Evolutionary conservation across 2,329 filamentous ascomycete species (phyloP).

Genomic region (Penicillium expansum): DNA sequence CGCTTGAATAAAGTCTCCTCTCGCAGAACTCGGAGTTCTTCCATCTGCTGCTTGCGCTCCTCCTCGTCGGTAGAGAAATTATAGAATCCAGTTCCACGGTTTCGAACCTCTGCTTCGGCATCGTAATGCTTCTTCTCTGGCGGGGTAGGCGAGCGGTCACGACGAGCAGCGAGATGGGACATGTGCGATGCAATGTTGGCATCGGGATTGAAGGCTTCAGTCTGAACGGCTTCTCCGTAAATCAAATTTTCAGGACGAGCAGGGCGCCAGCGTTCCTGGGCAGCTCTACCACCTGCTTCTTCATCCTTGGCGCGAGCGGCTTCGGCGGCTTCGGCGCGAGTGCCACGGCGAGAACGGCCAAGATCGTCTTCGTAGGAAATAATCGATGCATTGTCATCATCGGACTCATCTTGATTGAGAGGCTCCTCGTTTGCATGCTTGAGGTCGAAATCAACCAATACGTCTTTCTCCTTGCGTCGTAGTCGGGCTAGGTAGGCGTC

Average conservation of each 20-base stretch:
- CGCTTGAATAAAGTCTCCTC: slow-evolving; percentile 65
- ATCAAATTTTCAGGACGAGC: slow-evolving; percentile 69
- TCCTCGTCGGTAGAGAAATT: slow-evolving; percentile 77
- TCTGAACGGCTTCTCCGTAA: slow-evolving; percentile 80
- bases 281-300: slow-evolving; percentile 16
- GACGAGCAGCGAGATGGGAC: slow-evolving; percentile 71
- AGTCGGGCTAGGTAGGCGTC: slow-evolving; percentile 54
- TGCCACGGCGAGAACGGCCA: slow-evolving; percentile 74
- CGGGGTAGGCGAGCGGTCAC: slow-evolving; percentile 76
- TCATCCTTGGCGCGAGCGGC: slow-evolving; percentile 55
- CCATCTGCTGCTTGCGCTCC: slow-evolving; percentile 70
- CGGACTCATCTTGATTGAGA: slow-evolving; percentile 32
- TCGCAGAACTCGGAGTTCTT: slow-evolving; percentile 64
- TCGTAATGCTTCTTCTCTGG: slow-evolving; percentile 83
- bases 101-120: slow-evolving; percentile 75
- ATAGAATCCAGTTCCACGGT: slow-evolving; percentile 88
- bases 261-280: slow-evolving; percentile 37
- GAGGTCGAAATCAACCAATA: slow-evolving; percentile 87
- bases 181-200: slow-evolving; percentile 64
- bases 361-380: slow-evolving; percentile 91
- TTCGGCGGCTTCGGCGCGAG: slow-evolving; percentile 64
- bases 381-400: slow-evolving; percentile 56
- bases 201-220: slow-evolving; percentile 76
- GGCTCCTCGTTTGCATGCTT: slow-evolving; percentile 80
- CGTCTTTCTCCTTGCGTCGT: slow-evolving; percentile 53